Evolutionary conservation across 805 yeast species (phyloP), one percentile per base, ranked within the genome.

Genomic region (Suhomyces canberraensis): DNA sequence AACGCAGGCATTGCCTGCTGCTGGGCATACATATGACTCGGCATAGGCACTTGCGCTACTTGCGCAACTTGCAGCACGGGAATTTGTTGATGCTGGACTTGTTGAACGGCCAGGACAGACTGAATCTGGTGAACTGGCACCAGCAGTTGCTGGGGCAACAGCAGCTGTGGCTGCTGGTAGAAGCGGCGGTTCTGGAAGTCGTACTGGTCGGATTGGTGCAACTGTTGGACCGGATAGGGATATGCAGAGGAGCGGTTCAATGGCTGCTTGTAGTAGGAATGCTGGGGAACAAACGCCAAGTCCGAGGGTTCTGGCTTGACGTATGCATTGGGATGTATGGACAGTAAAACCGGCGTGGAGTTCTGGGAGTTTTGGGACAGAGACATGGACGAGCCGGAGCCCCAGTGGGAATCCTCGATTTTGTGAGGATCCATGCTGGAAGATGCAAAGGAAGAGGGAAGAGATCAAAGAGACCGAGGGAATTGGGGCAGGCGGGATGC

Each of bases 341-440:
- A 27, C 16, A 19, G 30, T 16, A 31, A 26, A 7, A 24, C 17
- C 22, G 34, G 37, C 21, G 37, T 29, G 9, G 37, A 22, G n/a
- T 16, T 20, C 32, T 16, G 38, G 9, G 37, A 22, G n/a, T 16
- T 20, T 29, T 16, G 38, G 11, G 33, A 28, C 26, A 7, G 33
- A n/a, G 7, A 16, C 26, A n/a, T 4, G 14, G 30, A 13, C 28
- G 24, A 13, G 33, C 31, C 38, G 25, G 34, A 25, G 32, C 15
- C 19, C 28, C 18, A 5, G 35, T 40, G 36, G 11, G 40, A 21
- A 17, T 40, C 44, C 19, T 40, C 44, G 8, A 24, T 46, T 22
- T 44, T 46, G 31, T 52, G 37, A 16, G 30, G 42, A 13, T 38
- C 41, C 41, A 24, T 24, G 14, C 9, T 20, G 22, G 22, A 29